phyloP scores from a whole-genome alignment of 2,329 filamentous ascomycete genomes.

The Volutella citrinella region DNA sequence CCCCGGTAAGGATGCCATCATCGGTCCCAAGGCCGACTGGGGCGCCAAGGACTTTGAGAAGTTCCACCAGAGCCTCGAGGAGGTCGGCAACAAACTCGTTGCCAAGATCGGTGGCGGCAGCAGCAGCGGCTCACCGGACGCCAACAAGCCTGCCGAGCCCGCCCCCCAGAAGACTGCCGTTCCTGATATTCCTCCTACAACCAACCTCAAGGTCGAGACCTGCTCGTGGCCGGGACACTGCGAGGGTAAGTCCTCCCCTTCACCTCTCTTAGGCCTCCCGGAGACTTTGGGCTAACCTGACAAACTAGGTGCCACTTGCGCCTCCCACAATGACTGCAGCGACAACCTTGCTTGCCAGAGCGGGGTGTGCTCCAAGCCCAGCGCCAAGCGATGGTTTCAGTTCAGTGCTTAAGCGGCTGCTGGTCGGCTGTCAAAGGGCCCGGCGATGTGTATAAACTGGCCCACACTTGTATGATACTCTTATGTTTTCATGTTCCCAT shows the following conservation, averaged over 20 bases:
- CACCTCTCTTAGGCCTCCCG: neutral
- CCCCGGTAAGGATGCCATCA: constrained; percentile 52
- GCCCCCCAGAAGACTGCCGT: too few species aligned
- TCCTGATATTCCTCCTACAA: too few species aligned
- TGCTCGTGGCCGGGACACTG: constrained; percentile 19
- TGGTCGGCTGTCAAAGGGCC: too few species aligned
- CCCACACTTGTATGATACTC: too few species aligned
- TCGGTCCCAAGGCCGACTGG: constrained; percentile 53
- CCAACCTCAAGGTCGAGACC: constrained; percentile 4
- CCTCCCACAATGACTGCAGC: constrained; percentile 19
- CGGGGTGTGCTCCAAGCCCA: constrained; percentile 21
- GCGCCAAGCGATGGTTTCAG: too few species aligned
- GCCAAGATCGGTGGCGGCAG: constrained; percentile 21
- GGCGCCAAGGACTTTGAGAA: constrained; percentile 42
- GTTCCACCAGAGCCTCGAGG: constrained; percentile 52
- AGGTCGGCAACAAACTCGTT: constrained; percentile 52
- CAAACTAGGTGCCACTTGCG: constrained; percentile 23
- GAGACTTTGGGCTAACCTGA: constrained; percentile 5
- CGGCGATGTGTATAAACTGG: too few species aligned
- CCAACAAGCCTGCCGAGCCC: too few species aligned
- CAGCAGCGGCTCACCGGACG: too few species aligned
- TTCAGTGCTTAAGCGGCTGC: too few species aligned
- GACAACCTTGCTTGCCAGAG: constrained; percentile 20
- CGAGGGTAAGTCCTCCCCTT: constrained; percentile 9
- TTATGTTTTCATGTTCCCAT: too few species aligned